Evolutionary conservation across 1,284 basidiomycete genomes (phyloP).

Genomic region (Cryptococcus sp.): DNA sequence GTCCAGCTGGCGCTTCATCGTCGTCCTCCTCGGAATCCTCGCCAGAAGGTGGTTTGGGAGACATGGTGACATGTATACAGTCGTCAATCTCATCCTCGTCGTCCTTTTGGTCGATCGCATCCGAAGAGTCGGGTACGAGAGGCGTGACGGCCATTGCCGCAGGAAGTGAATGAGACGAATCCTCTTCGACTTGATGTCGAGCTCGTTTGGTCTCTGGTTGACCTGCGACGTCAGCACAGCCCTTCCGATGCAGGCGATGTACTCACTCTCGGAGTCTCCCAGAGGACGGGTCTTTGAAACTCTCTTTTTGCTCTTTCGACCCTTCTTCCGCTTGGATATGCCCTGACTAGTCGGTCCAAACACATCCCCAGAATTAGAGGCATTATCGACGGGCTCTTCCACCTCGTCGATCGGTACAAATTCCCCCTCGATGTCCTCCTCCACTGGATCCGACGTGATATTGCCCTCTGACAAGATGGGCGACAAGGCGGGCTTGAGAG

Average conservation of each 20-base stretch:
- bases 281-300: background rate
- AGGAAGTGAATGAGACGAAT: slow-evolving; percentile 4
- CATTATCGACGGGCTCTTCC: background rate
- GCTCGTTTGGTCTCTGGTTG: slow-evolving; percentile 7
- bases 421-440: background rate
- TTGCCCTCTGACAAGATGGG: background rate
- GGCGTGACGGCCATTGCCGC: background rate
- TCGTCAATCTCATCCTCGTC: background rate
- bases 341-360: slow-evolving; percentile 23
- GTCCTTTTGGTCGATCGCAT: background rate
- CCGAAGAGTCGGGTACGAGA: background rate
- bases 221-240: slow-evolving; percentile 5
- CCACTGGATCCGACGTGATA: background rate
- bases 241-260: background rate
- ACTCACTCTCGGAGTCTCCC: slow-evolving; percentile 3
- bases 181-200: slow-evolving; percentile 4
- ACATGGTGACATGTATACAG: background rate
- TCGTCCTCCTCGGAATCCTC: background rate
- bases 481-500: background rate
- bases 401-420: background rate
- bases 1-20: too few relatives aligned
- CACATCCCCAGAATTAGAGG: slow-evolving; percentile 15
- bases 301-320: slow-evolving; percentile 2
- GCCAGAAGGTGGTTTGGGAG: background rate
- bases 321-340: slow-evolving; percentile 5